phyloP scores from a whole-genome alignment of 2,329 filamentous ascomycete species.

The Hyphodiscus sp. region DNA sequence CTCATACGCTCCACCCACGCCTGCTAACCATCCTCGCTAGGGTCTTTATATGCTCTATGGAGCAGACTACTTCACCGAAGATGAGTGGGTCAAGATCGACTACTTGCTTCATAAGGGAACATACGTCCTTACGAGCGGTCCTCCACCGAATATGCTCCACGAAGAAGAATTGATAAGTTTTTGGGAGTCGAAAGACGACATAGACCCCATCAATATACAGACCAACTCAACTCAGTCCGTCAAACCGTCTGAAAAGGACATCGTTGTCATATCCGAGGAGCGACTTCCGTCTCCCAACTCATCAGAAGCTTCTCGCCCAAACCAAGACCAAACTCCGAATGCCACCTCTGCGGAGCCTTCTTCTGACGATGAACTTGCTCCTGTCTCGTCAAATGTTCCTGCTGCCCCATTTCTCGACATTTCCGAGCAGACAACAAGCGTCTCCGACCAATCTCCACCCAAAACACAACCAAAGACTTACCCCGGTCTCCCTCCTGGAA shows the following conservation, averaged over 20 bases:
- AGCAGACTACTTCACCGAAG: conserved; percentile 25
- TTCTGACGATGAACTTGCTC: conserved; percentile 8
- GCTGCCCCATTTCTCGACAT: conserved; percentile 5
- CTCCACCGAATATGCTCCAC: conserved; percentile 15
- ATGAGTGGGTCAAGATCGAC: conserved; percentile 27
- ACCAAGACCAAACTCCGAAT: conserved; percentile 7
- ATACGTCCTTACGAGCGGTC: conserved; percentile 24
- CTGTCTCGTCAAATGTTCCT: conserved; percentile 1
- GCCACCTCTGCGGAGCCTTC: conserved; percentile 12
- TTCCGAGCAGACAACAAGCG: conserved; percentile 1
- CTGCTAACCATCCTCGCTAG: conserved; percentile 6
- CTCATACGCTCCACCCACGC: neutral
- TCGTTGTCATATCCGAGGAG: conserved; percentile 1
- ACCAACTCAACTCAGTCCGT: conserved; percentile 1
- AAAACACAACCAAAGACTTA: conserved; percentile 2
- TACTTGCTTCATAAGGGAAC: conserved; percentile 25
- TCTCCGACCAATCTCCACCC: neutral
- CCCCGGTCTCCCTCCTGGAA: conserved; percentile 11
- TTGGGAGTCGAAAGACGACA: conserved; percentile 11
- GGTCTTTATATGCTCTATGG: conserved; percentile 23
- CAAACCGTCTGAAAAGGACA: conserved; percentile 3
- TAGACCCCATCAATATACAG: conserved; percentile 1
- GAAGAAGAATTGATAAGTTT: conserved; percentile 21
- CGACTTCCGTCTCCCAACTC: conserved; percentile 4
- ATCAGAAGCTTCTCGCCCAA: conserved; percentile 2